Base-by-base conservation (phyloP, 1,284 basidiomycete genomes). In the Austroboletus novae-zelandiae region DNA sequence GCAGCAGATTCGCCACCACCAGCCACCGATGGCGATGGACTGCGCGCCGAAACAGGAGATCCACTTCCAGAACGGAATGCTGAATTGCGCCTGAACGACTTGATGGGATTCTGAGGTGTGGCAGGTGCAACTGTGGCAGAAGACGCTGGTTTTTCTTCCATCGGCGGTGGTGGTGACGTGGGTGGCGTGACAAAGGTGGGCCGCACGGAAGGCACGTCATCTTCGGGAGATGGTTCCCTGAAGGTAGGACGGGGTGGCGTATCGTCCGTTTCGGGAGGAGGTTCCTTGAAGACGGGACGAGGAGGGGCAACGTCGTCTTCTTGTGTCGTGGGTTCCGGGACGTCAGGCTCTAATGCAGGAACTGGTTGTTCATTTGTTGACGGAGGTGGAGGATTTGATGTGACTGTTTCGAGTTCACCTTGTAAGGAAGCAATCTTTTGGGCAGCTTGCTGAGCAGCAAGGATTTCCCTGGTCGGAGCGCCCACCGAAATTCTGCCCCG, bases 381-480 rank as follows among this genome's bases (percentile, higher is more conserved):
- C 23, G 25, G 30, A 32, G 45, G 43, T 15, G 41, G 40, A 3
- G 37, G 30, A 14, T 42, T 17, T 23, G 40, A 30, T 17, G 18
- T 40, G 18, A 10, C 37, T 56, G 55, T 15, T 61, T 62, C 49
- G 66, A 65, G 10, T 62, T 61, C 25, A 71, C 68, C 6, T 17
- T 45, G 40, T 13, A 53, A 39, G 39, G 47, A 23, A 23, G 62
- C 9, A 70, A 74, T 35, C 53, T 82, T 81, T 64, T 84, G 81
- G 5, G 79, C 81, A 32, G 77, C 73, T 54, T 86, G 77, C 75
- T 88, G 65, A 76, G 94, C 66, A 76, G 92, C 59, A 76, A 94
- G 67, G 73, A 96, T 66, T 75, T 98, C 67, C 81, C 91, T 54
- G 66, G 94, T 51, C 73, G 96, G 62, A 74, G 91, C 64, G 67